Percentiles rank a stretch among this genome's conserved stretches.
Evolutionary conservation across 2,329 filamentous ascomycete species (phyloP).

Genomic region (Colletotrichum sp.): DNA sequence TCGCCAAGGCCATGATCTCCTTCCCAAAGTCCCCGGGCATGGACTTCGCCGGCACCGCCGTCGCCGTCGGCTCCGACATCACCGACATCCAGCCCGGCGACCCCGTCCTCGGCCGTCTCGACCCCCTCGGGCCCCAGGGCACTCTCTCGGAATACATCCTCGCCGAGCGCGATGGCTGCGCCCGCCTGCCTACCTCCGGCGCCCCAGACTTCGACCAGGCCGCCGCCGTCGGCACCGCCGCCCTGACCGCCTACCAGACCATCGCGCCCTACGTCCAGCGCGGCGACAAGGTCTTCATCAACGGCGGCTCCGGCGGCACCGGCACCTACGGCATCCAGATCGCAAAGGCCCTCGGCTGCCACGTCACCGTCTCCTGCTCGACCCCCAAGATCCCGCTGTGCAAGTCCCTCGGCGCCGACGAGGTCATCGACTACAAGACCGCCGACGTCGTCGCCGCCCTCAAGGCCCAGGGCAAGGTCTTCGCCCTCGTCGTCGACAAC

Average conservation of each 20-base stretch:
- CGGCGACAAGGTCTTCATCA: conserved; percentile 68
- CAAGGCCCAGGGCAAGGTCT: conserved; percentile 50
- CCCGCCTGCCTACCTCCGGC: conserved; percentile 31
- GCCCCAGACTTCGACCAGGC: conserved; percentile 42
- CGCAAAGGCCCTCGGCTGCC: conserved; percentile 65
- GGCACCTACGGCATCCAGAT: conserved; percentile 69
- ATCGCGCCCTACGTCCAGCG: conserved; percentile 51
- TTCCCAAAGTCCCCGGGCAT: conserved; percentile 50
- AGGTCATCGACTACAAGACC: conserved; percentile 66
- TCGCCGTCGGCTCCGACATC: conserved; percentile 27
- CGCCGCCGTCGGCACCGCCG: conserved; percentile 48
- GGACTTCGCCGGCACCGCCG: conserved; percentile 58
- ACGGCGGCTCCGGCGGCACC: conserved; percentile 68
- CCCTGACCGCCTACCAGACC: conserved; percentile 53
- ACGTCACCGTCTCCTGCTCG: conserved; percentile 67
- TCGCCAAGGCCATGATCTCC: conserved; percentile 37
- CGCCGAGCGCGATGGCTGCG: conserved; percentile 35
- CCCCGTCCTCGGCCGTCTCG: conserved; percentile 45
- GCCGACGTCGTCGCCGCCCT: conserved; percentile 53
- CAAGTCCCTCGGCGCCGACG: conserved; percentile 65
- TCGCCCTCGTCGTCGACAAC: conserved; percentile 63
- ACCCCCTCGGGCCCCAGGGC: conserved; percentile 37
- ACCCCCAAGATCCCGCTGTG: conserved; percentile 62
- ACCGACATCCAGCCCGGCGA: conserved; percentile 42
- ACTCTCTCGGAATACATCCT: conserved; percentile 48